Conservation (phyloP, 2,329 filamentous ascomycete species). For the Drechslerella dactyloides region DNA sequence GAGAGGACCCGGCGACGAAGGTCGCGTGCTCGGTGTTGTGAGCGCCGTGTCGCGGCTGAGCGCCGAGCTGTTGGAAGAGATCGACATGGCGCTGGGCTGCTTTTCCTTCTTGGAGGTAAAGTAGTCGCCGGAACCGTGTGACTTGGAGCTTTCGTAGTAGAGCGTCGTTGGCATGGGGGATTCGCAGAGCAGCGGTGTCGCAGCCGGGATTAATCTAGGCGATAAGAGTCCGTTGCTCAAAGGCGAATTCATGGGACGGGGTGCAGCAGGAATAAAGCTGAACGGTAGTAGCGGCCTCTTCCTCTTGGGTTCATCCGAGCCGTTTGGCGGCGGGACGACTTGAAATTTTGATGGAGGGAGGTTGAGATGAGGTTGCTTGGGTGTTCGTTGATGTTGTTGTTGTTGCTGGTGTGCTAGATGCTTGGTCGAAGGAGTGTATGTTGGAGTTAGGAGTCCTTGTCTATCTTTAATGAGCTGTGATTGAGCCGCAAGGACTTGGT, state of each 20-base stretch:
- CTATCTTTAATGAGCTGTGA: constrained; percentile 43
- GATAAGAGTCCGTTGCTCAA: constrained; percentile 21
- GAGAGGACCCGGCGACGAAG: constrained; percentile 30
- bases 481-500: constrained; percentile 44
- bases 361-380: not conserved
- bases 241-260: constrained; percentile 44
- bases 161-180: constrained; percentile 49
- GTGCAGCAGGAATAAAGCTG: constrained; percentile 50
- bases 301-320: constrained; percentile 50
- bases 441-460: constrained; percentile 33
- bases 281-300: constrained; percentile 49
- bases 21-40: constrained; percentile 46
- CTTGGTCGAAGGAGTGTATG: constrained; percentile 16
- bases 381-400: not conserved
- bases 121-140: constrained; percentile 33
- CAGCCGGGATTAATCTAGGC: constrained; percentile 8
- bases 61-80: constrained; percentile 37
- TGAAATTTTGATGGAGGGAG: constrained; percentile 8
- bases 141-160: constrained; percentile 48
- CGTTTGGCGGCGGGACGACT: constrained; percentile 33
- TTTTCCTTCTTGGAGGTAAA: constrained; percentile 40
- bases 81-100: constrained; percentile 42
- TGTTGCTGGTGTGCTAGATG: constrained; percentile 10
- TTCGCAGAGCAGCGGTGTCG: constrained; percentile 40
- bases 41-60: constrained; percentile 43